Evolutionary conservation across 2,329 filamentous ascomycete genomes (phyloP), one percentile per base, ranked within the genome.

Genomic region (Colletotrichum sp.): DNA sequence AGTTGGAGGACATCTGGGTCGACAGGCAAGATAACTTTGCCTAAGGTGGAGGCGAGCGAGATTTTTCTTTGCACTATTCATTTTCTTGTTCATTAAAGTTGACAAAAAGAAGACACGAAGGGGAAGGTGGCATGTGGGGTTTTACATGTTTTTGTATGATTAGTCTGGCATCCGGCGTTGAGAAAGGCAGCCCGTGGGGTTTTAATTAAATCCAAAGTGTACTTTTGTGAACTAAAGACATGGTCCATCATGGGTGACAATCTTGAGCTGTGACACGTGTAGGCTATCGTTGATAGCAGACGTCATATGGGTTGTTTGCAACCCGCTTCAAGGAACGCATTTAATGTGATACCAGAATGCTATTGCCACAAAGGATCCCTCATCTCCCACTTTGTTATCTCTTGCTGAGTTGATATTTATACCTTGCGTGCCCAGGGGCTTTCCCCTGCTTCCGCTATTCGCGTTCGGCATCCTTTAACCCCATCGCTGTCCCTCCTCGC

Each of bases 1-100:
- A 99, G 88, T 86, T 99, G 83, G 97, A 99, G 87, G 96, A 99
- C 85, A 94, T 98, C 56, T 98, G 96, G 92, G 96, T 98, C 62
- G 97, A 99, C 84, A 90, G 96, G 81, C 92, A 92, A 78, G 96
- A 99, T 87, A 96, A 96, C 84, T 98, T 99, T 88, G 96, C 95
- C 80, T 98, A 91, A 65, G 34, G 30, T 43, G n/a, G 32, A n/a
- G 12, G 10, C n/a, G 43, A 52, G 43, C 43, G 43, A 52, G 43
- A 8, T 0, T 13, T 43, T 52, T 52, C 10, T 21, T 52, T 52
- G 43, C 43, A 52, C 1, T 52, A 52, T 52, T 52, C n/a, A 52
- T 13, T 52, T 52, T 69, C 26, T 18, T 34, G 30, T 32, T 60
- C 21, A 36, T 24, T 43, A 38, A 34, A 21, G 32, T 36, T 62